Evolutionary conservation across 2,329 filamentous ascomycete genomes (phyloP).

Genomic region (Alternaria atra): DNA sequence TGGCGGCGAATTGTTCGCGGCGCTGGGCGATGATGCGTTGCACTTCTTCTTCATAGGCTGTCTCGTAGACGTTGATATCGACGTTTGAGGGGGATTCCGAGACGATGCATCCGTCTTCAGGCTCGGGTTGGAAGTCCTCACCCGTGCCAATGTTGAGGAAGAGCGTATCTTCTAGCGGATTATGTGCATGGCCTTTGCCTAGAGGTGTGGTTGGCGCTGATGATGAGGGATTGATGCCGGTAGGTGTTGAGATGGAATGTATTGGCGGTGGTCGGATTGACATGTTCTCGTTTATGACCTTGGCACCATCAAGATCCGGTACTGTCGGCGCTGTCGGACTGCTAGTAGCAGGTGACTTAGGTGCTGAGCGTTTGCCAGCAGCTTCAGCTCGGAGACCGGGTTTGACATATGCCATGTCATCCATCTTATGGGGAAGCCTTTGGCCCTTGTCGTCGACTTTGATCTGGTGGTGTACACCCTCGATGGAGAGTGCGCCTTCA

Average conservation of each 20-base stretch:
- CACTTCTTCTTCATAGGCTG: constrained; percentile 84
- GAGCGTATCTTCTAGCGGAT: constrained; percentile 70
- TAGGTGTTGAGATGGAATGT: constrained; percentile 33
- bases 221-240: background rate
- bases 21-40: constrained; percentile 69
- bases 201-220: constrained; percentile 43
- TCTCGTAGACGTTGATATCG: constrained; percentile 88
- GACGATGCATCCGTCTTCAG: constrained; percentile 61
- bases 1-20: constrained; percentile 46
- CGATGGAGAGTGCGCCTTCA: constrained; percentile 61
- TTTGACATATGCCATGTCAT: constrained; percentile 33
- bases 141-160: constrained; percentile 82
- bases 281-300: constrained; percentile 43
- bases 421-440: constrained; percentile 27
- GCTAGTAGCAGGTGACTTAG: constrained; percentile 21
- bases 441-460: constrained; percentile 44
- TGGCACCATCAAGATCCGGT: constrained; percentile 29
- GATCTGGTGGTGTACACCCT: constrained; percentile 63
- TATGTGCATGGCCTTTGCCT: constrained; percentile 68
- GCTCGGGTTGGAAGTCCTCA: constrained; percentile 52
- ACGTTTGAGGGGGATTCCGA: constrained; percentile 86
- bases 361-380: constrained; percentile 10
- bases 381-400: constrained; percentile 23
- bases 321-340: constrained; percentile 32
- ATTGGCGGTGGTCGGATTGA: constrained; percentile 42